Conservation (phyloP, 805 yeast species). For the Citeromyces nyonsensis region DNA sequence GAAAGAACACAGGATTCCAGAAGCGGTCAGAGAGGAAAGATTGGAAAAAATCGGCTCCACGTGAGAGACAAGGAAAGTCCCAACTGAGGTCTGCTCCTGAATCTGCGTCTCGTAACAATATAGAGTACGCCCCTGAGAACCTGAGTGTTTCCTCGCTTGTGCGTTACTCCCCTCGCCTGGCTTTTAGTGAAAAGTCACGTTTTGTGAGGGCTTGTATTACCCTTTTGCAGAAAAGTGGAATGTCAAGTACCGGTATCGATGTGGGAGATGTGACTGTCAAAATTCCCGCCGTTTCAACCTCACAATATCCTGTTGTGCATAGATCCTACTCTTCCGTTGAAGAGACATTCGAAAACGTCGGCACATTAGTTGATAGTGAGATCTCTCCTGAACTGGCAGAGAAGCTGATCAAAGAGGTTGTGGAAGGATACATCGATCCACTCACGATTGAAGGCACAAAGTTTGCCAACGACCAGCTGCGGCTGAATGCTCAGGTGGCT, state of each 20-base stretch:
- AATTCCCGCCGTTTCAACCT: neutral
- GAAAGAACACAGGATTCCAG: no score
- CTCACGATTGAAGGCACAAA: slow-evolving; percentile 3
- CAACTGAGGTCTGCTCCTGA: neutral
- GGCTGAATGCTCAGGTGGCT: slow-evolving; percentile 5
- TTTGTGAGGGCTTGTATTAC: slow-evolving; percentile 1
- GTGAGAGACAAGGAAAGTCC: neutral
- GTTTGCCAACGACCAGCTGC: slow-evolving; percentile 2
- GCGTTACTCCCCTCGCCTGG: slow-evolving; percentile 1
- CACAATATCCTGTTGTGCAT: slow-evolving; percentile 1
- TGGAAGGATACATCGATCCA: slow-evolving; percentile 4
- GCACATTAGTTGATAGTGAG: slow-evolving; percentile 2
- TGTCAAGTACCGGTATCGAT: neutral
- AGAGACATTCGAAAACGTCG: neutral
- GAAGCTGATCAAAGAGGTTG: slow-evolving; percentile 3
- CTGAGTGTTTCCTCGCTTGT: neutral
- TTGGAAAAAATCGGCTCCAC: neutral
- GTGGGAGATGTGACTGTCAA: neutral
- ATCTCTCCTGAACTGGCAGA: slow-evolving; percentile 3
- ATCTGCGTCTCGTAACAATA: neutral
- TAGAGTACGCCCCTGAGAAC: slow-evolving; percentile 1
- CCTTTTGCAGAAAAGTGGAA: slow-evolving; percentile 1
- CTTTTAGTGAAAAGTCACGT: slow-evolving; percentile 1
- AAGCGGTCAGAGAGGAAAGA: neutral
- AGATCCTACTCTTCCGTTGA: neutral